Evolutionary conservation across 192 early-diverging fungal species (phyloP).

Genomic region (Globomyces pollinis-pini): DNA sequence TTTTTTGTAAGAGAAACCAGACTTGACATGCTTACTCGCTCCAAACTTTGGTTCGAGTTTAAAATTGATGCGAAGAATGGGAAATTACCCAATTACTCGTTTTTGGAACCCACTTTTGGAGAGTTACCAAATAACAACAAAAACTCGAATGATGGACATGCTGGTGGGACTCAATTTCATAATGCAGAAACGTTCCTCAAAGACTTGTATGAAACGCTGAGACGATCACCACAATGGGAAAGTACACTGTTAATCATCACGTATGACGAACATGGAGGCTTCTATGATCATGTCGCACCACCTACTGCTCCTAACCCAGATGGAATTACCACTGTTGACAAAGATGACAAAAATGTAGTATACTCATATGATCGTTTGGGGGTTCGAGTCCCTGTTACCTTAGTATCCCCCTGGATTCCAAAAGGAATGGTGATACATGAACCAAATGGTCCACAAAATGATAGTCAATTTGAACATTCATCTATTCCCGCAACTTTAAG

Average conservation of each 20-base stretch:
- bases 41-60: slow-evolving; percentile 21
- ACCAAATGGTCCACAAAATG: slow-evolving; percentile 16
- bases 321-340: slow-evolving; percentile 7
- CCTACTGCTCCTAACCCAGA: slow-evolving; percentile 37
- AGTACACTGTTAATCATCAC: slow-evolving; percentile 36
- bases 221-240: slow-evolving; percentile 40
- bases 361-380: slow-evolving; percentile 45
- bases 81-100: slow-evolving; percentile 18
- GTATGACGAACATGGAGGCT: slow-evolving; percentile 48
- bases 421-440: slow-evolving; percentile 25
- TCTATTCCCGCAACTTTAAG: slow-evolving; percentile 39
- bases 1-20: neutral
- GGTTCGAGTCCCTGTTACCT: slow-evolving; percentile 38
- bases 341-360: neutral
- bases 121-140: slow-evolving; percentile 13
- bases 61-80: slow-evolving; percentile 15
- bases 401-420: slow-evolving; percentile 34
- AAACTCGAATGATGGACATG: slow-evolving; percentile 21
- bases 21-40: slow-evolving; percentile 7
- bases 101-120: slow-evolving; percentile 20
- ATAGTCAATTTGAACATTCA: slow-evolving; percentile 31
- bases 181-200: slow-evolving; percentile 26
- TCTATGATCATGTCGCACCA: slow-evolving; percentile 43
- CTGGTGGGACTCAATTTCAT: slow-evolving; percentile 17
- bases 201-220: slow-evolving; percentile 39